A percentile compares a stretch with the other conserved stretches of the same genome.
Conservation (phyloP, 345 rosid genomes). For the Toxicodendron radicans region DNA sequence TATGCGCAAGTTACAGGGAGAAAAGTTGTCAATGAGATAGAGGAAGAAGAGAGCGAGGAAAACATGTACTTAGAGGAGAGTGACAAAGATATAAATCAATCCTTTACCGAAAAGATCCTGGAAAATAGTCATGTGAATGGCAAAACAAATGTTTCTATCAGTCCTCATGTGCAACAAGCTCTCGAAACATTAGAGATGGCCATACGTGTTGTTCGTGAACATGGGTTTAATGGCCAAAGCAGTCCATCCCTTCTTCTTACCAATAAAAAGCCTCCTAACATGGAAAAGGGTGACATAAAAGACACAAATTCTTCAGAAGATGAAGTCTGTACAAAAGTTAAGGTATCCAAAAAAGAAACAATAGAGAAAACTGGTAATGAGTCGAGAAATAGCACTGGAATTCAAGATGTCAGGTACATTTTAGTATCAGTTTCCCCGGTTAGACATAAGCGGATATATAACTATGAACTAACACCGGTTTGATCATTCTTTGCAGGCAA, state of each 20-base stretch:
- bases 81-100: constrained; percentile 8
- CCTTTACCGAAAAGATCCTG: constrained; percentile 12
- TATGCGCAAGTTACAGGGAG: constrained; percentile 16
- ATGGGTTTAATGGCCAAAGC: constrained; percentile 31
- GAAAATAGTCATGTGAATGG: constrained; percentile 22
- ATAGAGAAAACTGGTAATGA: constrained; percentile 39
- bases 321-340: constrained; percentile 25
- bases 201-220: constrained; percentile 50
- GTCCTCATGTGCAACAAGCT: constrained; percentile 76
- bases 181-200: constrained; percentile 71
- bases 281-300: constrained; percentile 21
- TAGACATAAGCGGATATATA: not conserved
- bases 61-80: constrained; percentile 22
- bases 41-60: constrained; percentile 53
- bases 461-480: not conserved
- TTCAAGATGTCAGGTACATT: constrained; percentile 39
- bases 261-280: constrained; percentile 35
- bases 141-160: constrained; percentile 37
- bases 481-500: constrained; percentile 30
- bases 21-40: constrained; percentile 50
- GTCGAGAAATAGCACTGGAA: constrained; percentile 32
- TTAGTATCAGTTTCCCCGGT: not conserved
- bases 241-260: constrained; percentile 28
- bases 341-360: constrained; percentile 27
- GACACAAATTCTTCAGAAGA: constrained; percentile 24